Evolutionary conservation across 2,329 filamentous ascomycete genomes (phyloP).

Genomic region (Botrytis fragariae): DNA sequence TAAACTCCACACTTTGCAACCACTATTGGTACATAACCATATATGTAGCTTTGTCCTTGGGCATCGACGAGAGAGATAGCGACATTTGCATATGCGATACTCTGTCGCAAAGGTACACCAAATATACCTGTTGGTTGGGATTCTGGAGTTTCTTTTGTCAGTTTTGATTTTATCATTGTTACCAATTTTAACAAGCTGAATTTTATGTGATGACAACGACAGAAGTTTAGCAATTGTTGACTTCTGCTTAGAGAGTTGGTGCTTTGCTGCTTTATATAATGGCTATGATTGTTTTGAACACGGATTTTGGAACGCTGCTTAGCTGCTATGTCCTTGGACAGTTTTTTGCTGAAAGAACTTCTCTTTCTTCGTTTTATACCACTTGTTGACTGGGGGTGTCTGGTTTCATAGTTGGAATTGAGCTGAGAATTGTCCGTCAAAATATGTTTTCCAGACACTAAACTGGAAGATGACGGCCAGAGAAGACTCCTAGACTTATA

Average conservation of each 20-base stretch:
- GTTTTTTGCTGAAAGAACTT: not conserved
- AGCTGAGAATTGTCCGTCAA: not conserved
- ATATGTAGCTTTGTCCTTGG: constrained; percentile 92
- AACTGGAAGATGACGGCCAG: not conserved
- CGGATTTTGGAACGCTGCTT: constrained; percentile 14
- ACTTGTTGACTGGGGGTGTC: not conserved
- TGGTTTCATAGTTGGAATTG: constrained; percentile 1
- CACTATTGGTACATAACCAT: constrained; percentile 97
- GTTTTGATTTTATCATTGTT: constrained; percentile 24
- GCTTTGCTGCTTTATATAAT: not conserved
- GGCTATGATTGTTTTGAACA: not conserved
- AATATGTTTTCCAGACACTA: not conserved
- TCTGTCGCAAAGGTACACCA: constrained; percentile 86
- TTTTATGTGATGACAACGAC: not conserved
- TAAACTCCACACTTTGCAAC: constrained; percentile 98
- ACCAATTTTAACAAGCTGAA: not conserved
- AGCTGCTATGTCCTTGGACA: constrained; percentile 11
- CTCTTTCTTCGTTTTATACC: constrained; percentile 7
- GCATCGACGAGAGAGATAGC: constrained; percentile 95
- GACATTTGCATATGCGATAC: constrained; percentile 96
- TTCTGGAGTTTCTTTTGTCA: constrained; percentile 26
- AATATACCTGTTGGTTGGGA: constrained; percentile 72
- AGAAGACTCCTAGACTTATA: not conserved
- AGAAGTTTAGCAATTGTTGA: constrained; percentile 3
- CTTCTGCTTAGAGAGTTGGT: not conserved